phyloP scores from a whole-genome alignment of 352 stramenopile species.

The Phytophthora idaei region DNA sequence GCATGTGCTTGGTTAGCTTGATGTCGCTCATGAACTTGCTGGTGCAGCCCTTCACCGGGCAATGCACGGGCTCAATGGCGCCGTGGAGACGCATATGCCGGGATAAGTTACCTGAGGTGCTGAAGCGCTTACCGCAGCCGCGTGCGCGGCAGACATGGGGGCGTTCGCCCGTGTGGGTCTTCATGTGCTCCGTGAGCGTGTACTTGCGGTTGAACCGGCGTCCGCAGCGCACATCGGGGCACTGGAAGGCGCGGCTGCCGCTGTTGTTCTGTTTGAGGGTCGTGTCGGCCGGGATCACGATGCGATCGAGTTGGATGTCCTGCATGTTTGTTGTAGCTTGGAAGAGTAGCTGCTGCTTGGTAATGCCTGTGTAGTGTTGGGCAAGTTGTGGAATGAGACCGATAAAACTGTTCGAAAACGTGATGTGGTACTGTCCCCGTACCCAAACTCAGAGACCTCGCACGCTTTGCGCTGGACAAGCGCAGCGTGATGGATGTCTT shows the following conservation, averaged over 20 bases:
- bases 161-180: constrained; percentile 72
- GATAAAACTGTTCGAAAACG: constrained; percentile 27
- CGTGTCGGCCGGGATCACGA: constrained; percentile 16
- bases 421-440: constrained; percentile 12
- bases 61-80: constrained; percentile 43
- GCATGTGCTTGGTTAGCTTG: constrained; percentile 55
- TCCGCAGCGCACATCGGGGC: constrained; percentile 43
- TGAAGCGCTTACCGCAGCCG: constrained; percentile 58
- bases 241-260: constrained; percentile 47
- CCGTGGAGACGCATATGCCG: constrained; percentile 53
- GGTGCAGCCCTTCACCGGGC: constrained; percentile 31
- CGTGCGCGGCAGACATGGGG: constrained; percentile 44
- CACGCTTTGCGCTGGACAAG: constrained; percentile 25
- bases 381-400: constrained; percentile 33
- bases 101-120: constrained; percentile 55
- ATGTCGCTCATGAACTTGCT: constrained; percentile 45
- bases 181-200: constrained; percentile 76
- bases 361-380: constrained; percentile 18
- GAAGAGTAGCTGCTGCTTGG: constrained; percentile 3
- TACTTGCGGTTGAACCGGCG: constrained; percentile 73
- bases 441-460: constrained; percentile 17
- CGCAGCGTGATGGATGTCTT: constrained; percentile 44
- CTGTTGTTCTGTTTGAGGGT: constrained; percentile 20
- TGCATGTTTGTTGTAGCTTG: constrained; percentile 19
- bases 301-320: constrained; percentile 26